Base-by-base conservation (phyloP, 2,329 filamentous ascomycete species). In the Hypomyces rosellus region DNA sequence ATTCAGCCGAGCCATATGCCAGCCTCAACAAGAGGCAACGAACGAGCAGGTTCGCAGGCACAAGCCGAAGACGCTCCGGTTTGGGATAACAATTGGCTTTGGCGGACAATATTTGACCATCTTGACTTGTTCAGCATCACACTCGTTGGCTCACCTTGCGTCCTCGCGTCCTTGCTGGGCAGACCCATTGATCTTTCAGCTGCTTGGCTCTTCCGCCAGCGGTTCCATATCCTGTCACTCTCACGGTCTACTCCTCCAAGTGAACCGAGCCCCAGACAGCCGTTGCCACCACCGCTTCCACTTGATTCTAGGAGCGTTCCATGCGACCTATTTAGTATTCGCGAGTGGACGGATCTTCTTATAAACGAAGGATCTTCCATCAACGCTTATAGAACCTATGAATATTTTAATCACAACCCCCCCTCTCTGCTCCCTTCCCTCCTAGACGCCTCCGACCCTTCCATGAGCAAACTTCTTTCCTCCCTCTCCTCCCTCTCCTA, bases 301-400 rank as follows among this genome's bases (percentile, higher is more conserved):
- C 25, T 30, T 7, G 9, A 30, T 30, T 30, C 25, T 30, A 30
- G 6, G 9, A 30, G 57, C 16, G 55, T 60, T 1, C 60, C 65
- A 2, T 69, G 64, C 55, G 63, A 62, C 11, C 66, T 89, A 1
- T 75, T 88, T 41, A 74, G 74, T 22, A 69, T 78, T n/a, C 75
- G 78, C 1, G 77, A 77, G 2, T 91, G 88, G 87, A 75, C 73
- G 0, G 75, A 78, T 15, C 59, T 89, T 0, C 70, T 78, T 2
- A 78, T 89, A 55, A 91, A 91, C 62, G 87, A 92, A 68, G 85
- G 86, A 8, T 88, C 85, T 0, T 88, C 82, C 4, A 76, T 86
- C n/a, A 76, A 76, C 51, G 84, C 81, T 5, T 91, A 88, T 67
- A 77, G 77, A 43, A 82, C 80, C 4, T 86, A 88, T 63, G 83